Conservation (phyloP, 768 basidiomycete genomes). For the Pisolithus albus region DNA sequence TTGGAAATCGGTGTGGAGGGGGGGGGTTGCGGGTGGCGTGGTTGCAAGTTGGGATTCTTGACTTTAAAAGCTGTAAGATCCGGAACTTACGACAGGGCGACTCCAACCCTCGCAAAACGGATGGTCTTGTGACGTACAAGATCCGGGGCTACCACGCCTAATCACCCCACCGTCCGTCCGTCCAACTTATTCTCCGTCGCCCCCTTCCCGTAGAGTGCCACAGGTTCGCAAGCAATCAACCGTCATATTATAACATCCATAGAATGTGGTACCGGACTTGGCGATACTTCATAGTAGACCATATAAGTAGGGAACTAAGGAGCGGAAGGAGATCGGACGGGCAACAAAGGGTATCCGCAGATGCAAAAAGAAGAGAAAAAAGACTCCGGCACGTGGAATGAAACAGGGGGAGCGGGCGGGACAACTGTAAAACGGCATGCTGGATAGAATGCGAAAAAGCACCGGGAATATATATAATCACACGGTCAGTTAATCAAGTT, state of each 20-base stretch:
- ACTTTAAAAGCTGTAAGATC: too few relatives aligned
- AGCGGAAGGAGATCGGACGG: constrained; percentile 7
- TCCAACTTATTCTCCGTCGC: too few relatives aligned
- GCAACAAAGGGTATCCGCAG: constrained; percentile 24
- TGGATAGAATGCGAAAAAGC: constrained; percentile 6
- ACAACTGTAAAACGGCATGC: not conserved
- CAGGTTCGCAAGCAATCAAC: not conserved
- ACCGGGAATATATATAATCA: not conserved
- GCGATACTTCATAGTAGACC: constrained; percentile 26
- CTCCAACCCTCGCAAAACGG: too few relatives aligned
- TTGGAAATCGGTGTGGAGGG: constrained; percentile 2
- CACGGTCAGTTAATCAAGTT: constrained; percentile 16
- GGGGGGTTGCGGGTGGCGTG: too few relatives aligned
- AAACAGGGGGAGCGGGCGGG: constrained; percentile 11
- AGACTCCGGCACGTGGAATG: constrained; percentile 17
- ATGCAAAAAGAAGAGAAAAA: constrained; percentile 3
- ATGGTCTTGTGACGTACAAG: too few relatives aligned
- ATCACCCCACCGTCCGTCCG: too few relatives aligned
- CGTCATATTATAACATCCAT: constrained; percentile 20
- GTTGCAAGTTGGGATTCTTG: too few relatives aligned
- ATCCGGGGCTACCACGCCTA: too few relatives aligned
- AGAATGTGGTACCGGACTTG: constrained; percentile 10
- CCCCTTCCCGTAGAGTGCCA: not conserved
- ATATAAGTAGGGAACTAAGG: constrained; percentile 25
- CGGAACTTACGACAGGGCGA: too few relatives aligned